Evolutionary conservation across 352 stramenopile genomes (phyloP), one percentile per base, ranked within the genome.

Genomic region (Thalassiosira hispida): DNA sequence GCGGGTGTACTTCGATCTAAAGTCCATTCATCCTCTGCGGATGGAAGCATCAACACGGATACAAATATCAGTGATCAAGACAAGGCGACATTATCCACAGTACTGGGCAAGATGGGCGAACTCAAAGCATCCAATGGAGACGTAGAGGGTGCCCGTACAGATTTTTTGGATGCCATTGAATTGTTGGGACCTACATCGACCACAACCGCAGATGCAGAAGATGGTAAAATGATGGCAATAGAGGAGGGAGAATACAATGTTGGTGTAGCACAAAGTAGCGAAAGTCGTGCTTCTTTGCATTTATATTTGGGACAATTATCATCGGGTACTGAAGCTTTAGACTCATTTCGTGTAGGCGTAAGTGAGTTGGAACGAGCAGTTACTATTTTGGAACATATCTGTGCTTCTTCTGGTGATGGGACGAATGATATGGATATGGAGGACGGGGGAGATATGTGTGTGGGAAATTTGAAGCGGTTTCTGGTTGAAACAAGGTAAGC

Each of bases 261-360:
- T 16, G 31, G 69, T 14, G 49, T 31, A 22, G 74, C 77, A 51
- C 52, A 76, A 60, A 83, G 73, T 46, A 76, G 77, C 33, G 85
- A 88, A 63, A 81, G 71, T 69, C 56, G 62, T 23, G 84, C 81
- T 62, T 40, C 71, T 73, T 77, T 94, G 8, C 77, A 85, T 56
- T 70, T 92, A 20, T 92, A 92, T 74, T 65, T 92, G 20, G 88
- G 88, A 40, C 88, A 94, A 79, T 72, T 94, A 31, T 89, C 76
- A 47, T 69, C 67, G 23, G 82, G 81, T 67, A 55, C 77, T 31
- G 84, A 94, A 66, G 88, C 88, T 33, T 73, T 94, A n/a, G 49
- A 66, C 49, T 74, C 76, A 1, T 91, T 91, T 71, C 44, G 74
- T 46, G 62, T 77, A 12, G 88, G 84, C 46, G 78, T 92, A 22